Base-by-base conservation (phyloP, 2,329 filamentous ascomycete species). In the Epichloe sylvatica region DNA sequence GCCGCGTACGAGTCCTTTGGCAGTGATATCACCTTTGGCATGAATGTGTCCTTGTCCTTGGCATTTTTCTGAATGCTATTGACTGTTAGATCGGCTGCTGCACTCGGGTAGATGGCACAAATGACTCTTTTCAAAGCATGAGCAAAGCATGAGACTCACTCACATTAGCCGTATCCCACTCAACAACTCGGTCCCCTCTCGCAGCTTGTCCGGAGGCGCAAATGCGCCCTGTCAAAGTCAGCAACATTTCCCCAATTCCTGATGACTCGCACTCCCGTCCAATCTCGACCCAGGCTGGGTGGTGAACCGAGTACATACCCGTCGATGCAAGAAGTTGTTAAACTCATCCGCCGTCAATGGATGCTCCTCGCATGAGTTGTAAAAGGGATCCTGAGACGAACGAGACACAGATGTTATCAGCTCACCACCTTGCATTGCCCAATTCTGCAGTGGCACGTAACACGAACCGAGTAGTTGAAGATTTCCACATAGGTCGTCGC, bases 401-500 rank as follows among this genome's bases (percentile, higher is more conserved):
- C 17, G 17, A 17, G 17, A 17, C 19, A 41, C 39, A 21, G 2
- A 25, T 7, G 17, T 30, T 4, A 11, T 30, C 30, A 30, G 30
- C 30, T 30, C 30, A 11, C 30, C 30, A 23, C 17, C 15, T 25
- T 17, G 7, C 19, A 17, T 19, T 25, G 13, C 17, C 8, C 19
- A 3, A 45, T 6, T 13, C 5, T 12, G 5, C 3, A 21, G 25
- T 5, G 36, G 21, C 12, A 44, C 13, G 15, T 11, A 49, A 12
- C 19, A 60, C 73, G 54, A 61, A 79, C 77, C 59, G 76, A 73
- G 55, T 78, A 80, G 55, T 80, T 80, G 56, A 77, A 70, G 37
- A 80, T 75, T 60, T 80, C 74, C 23, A 80, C 55, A 59, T 77
- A 81, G 54, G 66, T 70, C 17, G 76, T 80, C 49, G 63, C 64